Conservation (phyloP, 257 asterid species). For the Mentha longifolia region DNA sequence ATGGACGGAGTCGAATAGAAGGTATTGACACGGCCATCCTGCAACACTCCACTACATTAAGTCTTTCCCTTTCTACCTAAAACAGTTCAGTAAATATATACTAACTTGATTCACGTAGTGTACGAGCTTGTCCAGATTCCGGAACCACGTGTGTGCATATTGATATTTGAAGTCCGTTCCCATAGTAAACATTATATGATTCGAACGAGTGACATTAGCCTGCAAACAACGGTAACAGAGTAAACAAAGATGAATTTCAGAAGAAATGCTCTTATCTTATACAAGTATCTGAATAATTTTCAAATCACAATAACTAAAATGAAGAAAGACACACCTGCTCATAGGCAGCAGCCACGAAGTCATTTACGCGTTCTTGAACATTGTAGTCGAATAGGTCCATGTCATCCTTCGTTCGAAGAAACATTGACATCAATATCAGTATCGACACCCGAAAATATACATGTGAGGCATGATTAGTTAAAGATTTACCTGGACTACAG, state of each 20-base stretch:
- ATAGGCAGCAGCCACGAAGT: slow-evolving; percentile 52
- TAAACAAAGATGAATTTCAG: slow-evolving; percentile 12
- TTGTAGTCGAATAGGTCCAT: slow-evolving; percentile 45
- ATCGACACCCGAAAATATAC: slow-evolving; percentile 23
- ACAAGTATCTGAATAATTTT: slow-evolving; percentile 19
- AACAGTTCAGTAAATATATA: slow-evolving; percentile 25
- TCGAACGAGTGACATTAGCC: slow-evolving; percentile 95
- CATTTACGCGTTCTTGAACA: slow-evolving; percentile 54
- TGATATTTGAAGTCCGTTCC: slow-evolving; percentile 99
- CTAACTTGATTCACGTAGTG: slow-evolving; percentile 89
- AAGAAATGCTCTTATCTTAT: not conserved
- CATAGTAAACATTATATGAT: slow-evolving; percentile 99
- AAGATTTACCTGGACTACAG: slow-evolving; percentile 75
- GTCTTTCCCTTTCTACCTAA: not conserved
- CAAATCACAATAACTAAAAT: not conserved
- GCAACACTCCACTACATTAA: not conserved
- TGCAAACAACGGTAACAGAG: slow-evolving; percentile 37
- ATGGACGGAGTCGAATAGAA: slow-evolving; percentile 91
- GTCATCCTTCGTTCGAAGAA: slow-evolving; percentile 46
- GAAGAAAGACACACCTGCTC: slow-evolving; percentile 37
- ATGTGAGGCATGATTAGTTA: slow-evolving; percentile 6
- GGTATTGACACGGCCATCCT: slow-evolving; percentile 99
- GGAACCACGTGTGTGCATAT: slow-evolving; percentile 84
- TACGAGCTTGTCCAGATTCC: slow-evolving; percentile 96
- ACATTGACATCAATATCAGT: slow-evolving; percentile 18